Evolutionary conservation across 2,329 filamentous ascomycete species (phyloP).

Genomic region (Diaporthe sp.): DNA sequence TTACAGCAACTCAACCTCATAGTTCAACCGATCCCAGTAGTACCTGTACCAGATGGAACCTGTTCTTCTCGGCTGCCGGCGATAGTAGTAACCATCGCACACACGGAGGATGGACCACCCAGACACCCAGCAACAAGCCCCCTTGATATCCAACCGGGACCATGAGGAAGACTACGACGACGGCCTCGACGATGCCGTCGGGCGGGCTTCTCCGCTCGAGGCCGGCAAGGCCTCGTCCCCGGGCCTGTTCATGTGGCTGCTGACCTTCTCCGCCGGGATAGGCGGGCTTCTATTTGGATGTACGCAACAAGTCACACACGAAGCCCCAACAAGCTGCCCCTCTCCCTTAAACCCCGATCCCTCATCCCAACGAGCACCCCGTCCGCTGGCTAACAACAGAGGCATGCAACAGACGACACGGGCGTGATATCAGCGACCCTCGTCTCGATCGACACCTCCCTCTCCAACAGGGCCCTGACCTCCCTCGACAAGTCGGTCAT

Average conservation of each 20-base stretch:
- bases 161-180: conserved; percentile 43
- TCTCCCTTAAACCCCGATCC: no score
- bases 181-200: conserved; percentile 48
- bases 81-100: conserved; percentile 25
- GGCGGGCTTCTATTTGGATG: conserved; percentile 79
- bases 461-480: conserved; percentile 69
- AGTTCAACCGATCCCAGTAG: not conserved
- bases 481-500: conserved; percentile 79
- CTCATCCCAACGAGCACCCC: not conserved
- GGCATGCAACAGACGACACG: conserved; percentile 67
- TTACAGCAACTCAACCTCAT: conserved; percentile 1
- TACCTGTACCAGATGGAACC: conserved; percentile 22
- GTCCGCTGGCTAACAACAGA: conserved; percentile 28
- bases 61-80: conserved; percentile 1
- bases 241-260: conserved; percentile 70
- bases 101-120: conserved; percentile 37
- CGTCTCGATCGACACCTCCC: conserved; percentile 72
- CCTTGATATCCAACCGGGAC: conserved; percentile 53
- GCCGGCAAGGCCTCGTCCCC: conserved; percentile 47
- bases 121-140: conserved; percentile 47
- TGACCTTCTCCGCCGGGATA: conserved; percentile 76
- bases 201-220: conserved; percentile 38
- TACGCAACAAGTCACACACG: conserved; percentile 47
- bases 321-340: not conserved
- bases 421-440: conserved; percentile 79